A percentile compares a stretch with the other conserved stretches of the same genome.
Evolutionary conservation across 2,329 filamentous ascomycete species (phyloP).

Genomic region (Annulohypoxylon truncatum): DNA sequence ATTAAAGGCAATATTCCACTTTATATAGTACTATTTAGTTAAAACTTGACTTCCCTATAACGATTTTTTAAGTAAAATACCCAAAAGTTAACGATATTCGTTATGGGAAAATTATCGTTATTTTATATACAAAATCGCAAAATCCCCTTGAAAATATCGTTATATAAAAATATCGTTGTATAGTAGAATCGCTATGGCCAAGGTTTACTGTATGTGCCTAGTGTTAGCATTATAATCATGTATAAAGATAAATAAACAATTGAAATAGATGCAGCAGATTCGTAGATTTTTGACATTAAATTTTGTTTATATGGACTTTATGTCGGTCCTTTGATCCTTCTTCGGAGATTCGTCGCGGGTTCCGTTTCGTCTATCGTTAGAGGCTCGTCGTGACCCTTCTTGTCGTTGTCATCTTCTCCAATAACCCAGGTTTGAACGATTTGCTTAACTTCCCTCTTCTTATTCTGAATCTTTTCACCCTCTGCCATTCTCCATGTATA

Average conservation of each 20-base stretch:
- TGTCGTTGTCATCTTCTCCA: slow-evolving; percentile 52
- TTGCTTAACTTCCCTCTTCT: slow-evolving; percentile 72
- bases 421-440: slow-evolving; percentile 79
- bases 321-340: slow-evolving; percentile 33
- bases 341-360: slow-evolving; percentile 37
- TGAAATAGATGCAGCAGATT: background rate
- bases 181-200: too few species aligned
- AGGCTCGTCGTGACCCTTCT: slow-evolving; percentile 41
- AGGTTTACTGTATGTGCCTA: too few species aligned
- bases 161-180: too few species aligned
- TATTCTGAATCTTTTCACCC: slow-evolving; percentile 72
- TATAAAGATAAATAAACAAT: too few species aligned
- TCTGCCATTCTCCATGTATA: slow-evolving; percentile 79
- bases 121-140: too few species aligned
- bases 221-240: background rate
- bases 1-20: too few species aligned
- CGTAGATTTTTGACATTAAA: background rate
- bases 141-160: too few species aligned
- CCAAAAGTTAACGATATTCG: too few species aligned
- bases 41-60: too few species aligned
- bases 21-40: too few species aligned
- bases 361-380: slow-evolving; percentile 15
- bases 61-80: too few species aligned
- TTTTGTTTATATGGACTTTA: slow-evolving; percentile 13
- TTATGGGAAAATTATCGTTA: too few species aligned